phyloP scores from a whole-genome alignment of 1,139 yeast genomes.

The Lodderomyces metapsilosis region DNA sequence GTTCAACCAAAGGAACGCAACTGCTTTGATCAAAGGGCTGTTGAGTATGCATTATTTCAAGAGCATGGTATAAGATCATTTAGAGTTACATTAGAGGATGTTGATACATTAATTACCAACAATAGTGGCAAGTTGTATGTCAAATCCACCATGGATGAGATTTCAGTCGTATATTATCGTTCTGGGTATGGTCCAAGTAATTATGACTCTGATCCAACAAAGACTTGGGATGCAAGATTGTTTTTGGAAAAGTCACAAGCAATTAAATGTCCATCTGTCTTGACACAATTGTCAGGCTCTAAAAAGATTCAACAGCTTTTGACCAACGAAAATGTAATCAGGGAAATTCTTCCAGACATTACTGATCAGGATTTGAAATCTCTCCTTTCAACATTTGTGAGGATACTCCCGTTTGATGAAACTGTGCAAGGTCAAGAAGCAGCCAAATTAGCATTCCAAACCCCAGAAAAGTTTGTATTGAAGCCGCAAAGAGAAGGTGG shows the following conservation, averaged over 20 bases:
- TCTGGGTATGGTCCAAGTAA: conserved; percentile 85
- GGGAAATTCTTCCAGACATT: conserved; percentile 42
- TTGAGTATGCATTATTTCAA: conserved; percentile 68
- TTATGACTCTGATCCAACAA: conserved; percentile 49
- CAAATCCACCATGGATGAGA: conserved; percentile 59
- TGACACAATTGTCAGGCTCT: conserved; percentile 89
- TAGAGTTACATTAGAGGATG: conserved; percentile 68
- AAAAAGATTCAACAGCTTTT: conserved; percentile 90
- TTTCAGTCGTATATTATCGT: conserved; percentile 86
- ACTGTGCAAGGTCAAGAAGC: conserved; percentile 65
- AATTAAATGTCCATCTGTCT: conserved; percentile 85
- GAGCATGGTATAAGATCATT: conserved; percentile 57
- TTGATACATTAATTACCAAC: conserved; percentile 39
- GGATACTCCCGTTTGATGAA: conserved; percentile 81
- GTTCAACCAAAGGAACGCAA: conserved; percentile 87
- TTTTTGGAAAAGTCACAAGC: conserved; percentile 73
- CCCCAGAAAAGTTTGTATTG: conserved; percentile 72
- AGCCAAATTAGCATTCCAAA: conserved; percentile 61
- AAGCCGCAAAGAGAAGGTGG: conserved; percentile 98
- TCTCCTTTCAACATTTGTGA: conserved; percentile 69
- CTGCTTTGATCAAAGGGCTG: conserved; percentile 82
- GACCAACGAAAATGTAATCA: conserved; percentile 52
- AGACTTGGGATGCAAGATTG: conserved; percentile 76
- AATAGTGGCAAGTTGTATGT: conserved; percentile 48
- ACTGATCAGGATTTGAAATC: conserved; percentile 24